phyloP scores from a whole-genome alignment of 805 yeast genomes.

The Helenozyma rhizophorensis region DNA sequence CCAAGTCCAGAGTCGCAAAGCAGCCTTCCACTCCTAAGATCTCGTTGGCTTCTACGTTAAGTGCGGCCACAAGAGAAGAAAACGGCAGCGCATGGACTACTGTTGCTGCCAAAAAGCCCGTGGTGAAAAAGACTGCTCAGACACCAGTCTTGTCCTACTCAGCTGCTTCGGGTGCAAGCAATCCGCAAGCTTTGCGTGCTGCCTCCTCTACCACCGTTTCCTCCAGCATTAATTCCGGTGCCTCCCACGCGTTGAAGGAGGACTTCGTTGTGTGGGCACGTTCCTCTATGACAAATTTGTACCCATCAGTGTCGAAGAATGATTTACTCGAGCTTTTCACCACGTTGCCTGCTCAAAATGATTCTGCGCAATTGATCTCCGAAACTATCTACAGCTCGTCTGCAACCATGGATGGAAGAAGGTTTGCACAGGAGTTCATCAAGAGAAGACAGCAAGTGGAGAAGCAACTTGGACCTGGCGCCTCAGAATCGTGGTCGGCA shows the following conservation, averaged over 20 bases:
- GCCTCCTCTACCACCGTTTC: conserved; percentile 27
- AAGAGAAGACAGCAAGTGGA: conserved; percentile 75
- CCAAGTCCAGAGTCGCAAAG: conserved; percentile 19
- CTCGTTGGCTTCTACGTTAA: conserved; percentile 32
- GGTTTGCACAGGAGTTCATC: conserved; percentile 87
- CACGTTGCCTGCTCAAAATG: conserved; percentile 70
- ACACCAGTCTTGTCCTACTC: conserved; percentile 14
- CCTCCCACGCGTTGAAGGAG: conserved; percentile 32
- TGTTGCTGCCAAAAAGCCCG: conserved; percentile 32
- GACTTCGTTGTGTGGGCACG: conserved; percentile 74
- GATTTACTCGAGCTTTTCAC: conserved; percentile 78
- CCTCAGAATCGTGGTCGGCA: conserved; percentile 64
- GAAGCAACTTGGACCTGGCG: conserved; percentile 37
- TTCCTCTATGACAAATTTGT: conserved; percentile 58
- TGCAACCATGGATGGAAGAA: conserved; percentile 87
- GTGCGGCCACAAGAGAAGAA: conserved; percentile 24
- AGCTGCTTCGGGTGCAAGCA: conserved; percentile 20
- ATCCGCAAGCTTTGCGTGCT: conserved; percentile 34
- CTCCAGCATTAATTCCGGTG: conserved; percentile 10
- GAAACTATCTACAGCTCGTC: conserved; percentile 89
- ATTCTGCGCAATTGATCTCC: conserved; percentile 79
- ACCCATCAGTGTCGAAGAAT: conserved; percentile 69
- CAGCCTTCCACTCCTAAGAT: conserved; percentile 19
- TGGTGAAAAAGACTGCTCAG: conserved; percentile 20
- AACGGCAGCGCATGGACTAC: conserved; percentile 39